These are phyloP conservation scores for Colletotrichum shisoi DNA, from an alignment of 2,329 filamentous ascomycete genomes.

Conservation along the genomic window DNA sequence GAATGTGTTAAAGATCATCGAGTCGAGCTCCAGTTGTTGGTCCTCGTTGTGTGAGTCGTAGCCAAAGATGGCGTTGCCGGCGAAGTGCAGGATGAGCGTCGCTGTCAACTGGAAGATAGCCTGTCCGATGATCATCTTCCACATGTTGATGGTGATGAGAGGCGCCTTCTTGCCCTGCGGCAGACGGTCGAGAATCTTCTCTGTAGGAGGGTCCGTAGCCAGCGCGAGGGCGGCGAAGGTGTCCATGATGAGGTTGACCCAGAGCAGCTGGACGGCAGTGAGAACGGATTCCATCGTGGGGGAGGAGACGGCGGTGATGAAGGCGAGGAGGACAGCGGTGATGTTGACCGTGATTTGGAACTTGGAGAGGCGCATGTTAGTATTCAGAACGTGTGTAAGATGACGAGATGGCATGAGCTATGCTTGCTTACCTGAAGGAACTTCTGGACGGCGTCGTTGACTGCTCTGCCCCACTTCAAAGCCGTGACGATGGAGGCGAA, in stretches of 20 bases:
- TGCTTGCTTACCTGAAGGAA: slow-evolving; percentile 63
- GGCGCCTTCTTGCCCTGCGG: slow-evolving; percentile 71
- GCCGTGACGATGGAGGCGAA: slow-evolving; percentile 72
- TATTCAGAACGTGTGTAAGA: background rate
- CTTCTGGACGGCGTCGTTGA: slow-evolving; percentile 73
- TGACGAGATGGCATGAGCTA: background rate
- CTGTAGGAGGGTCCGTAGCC: slow-evolving; percentile 68
- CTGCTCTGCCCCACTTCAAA: slow-evolving; percentile 72
- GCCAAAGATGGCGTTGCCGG: slow-evolving; percentile 62
- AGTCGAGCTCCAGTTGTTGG: slow-evolving; percentile 59
- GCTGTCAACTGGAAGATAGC: slow-evolving; percentile 67
- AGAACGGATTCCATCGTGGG: slow-evolving; percentile 65
- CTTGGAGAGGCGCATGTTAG: slow-evolving; percentile 42
- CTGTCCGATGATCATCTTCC: slow-evolving; percentile 72
- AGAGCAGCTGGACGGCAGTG: slow-evolving; percentile 71
- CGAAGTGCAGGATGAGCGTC: slow-evolving; percentile 68
- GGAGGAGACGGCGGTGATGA: slow-evolving; percentile 68
- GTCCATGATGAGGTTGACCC: slow-evolving; percentile 76
- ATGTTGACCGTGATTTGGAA: slow-evolving; percentile 76
- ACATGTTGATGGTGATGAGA: slow-evolving; percentile 74
- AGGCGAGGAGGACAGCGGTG: slow-evolving; percentile 71
- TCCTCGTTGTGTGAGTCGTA: slow-evolving; percentile 55
- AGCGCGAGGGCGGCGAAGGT: slow-evolving; percentile 72
- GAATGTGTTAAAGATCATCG: slow-evolving; percentile 73
- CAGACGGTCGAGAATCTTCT: slow-evolving; percentile 63